phyloP scores from a whole-genome alignment of 2,329 filamentous ascomycete genomes.

The Penicillium sp. region DNA sequence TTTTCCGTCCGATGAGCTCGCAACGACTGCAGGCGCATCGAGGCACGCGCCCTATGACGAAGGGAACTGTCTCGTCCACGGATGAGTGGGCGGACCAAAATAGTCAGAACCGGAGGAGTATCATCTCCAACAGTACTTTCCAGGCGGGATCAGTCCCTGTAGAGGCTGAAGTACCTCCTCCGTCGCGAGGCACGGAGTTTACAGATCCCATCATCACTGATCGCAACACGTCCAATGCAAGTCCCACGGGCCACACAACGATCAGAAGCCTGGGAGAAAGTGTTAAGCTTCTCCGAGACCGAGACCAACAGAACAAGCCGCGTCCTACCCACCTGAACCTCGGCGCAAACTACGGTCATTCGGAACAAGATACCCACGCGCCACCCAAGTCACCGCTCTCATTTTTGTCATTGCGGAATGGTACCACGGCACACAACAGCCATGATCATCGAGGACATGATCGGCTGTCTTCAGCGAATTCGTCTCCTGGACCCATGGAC shows the following conservation, averaged over 20 bases:
- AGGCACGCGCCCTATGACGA: slow-evolving; percentile 53
- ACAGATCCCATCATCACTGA: slow-evolving; percentile 72
- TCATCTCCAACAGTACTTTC: slow-evolving; percentile 54
- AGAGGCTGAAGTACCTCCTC: slow-evolving; percentile 59
- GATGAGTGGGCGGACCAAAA: slow-evolving; percentile 47
- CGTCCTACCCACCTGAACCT: slow-evolving; percentile 54
- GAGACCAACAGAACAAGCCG: slow-evolving; percentile 38
- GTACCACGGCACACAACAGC: slow-evolving; percentile 49
- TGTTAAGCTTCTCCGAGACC: slow-evolving; percentile 68
- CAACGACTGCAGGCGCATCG: slow-evolving; percentile 90
- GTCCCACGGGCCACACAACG: slow-evolving; percentile 61
- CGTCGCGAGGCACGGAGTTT: slow-evolving; percentile 77
- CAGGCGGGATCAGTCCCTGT: slow-evolving; percentile 36
- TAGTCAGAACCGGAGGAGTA: slow-evolving; percentile 57
- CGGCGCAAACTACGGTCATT: slow-evolving; percentile 57
- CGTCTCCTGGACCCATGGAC: slow-evolving; percentile 64
- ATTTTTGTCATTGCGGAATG: slow-evolving; percentile 64
- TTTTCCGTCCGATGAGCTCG: slow-evolving; percentile 96
- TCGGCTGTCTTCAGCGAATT: slow-evolving; percentile 77
- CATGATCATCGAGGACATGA: slow-evolving; percentile 68
- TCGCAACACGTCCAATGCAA: slow-evolving; percentile 70
- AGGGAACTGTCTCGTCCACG: slow-evolving; percentile 33
- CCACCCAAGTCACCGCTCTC: slow-evolving; percentile 71
- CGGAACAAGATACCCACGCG: slow-evolving; percentile 49
- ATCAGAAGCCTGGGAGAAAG: slow-evolving; percentile 71